These are phyloP conservation scores for Gnetum montanum DNA, from an alignment of 75 land plant genomes.

Conservation along the genomic window DNA sequence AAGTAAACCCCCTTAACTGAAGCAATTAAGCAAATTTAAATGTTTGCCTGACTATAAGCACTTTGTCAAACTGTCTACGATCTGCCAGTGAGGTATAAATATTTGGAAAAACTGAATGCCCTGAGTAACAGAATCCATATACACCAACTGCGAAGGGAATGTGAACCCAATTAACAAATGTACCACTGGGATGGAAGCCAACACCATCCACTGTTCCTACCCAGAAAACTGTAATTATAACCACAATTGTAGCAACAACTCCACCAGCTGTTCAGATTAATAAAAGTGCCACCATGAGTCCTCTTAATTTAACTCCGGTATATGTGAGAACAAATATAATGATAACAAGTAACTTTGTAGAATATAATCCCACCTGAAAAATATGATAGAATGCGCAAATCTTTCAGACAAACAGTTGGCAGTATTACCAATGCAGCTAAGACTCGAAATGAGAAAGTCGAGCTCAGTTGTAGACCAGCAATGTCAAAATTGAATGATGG, in stretches of 20 bases:
- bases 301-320: neutral
- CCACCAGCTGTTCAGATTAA: slow-evolving; percentile 72
- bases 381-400: slow-evolving; percentile 71
- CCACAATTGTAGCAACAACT: slow-evolving; percentile 65
- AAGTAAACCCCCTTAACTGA: neutral
- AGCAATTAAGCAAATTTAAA: neutral
- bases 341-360: neutral
- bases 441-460: slow-evolving; percentile 48
- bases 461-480: slow-evolving; percentile 43
- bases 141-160: slow-evolving; percentile 85
- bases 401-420: slow-evolving; percentile 82
- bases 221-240: slow-evolving; percentile 45
- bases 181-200: slow-evolving; percentile 58
- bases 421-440: slow-evolving; percentile 60
- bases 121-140: slow-evolving; percentile 85
- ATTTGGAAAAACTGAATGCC: slow-evolving; percentile 90
- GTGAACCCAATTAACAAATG: slow-evolving; percentile 39
- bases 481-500: slow-evolving; percentile 43
- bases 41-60: slow-evolving; percentile 66
- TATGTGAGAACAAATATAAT: neutral
- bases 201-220: slow-evolving; percentile 55
- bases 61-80: slow-evolving; percentile 51
- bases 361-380: slow-evolving; percentile 56
- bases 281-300: neutral
- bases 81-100: slow-evolving; percentile 84